Evolutionary conservation across 208 protist genomes (phyloP), one percentile per base, ranked within the genome.

Genomic region (Trypanosoma melophagium): DNA sequence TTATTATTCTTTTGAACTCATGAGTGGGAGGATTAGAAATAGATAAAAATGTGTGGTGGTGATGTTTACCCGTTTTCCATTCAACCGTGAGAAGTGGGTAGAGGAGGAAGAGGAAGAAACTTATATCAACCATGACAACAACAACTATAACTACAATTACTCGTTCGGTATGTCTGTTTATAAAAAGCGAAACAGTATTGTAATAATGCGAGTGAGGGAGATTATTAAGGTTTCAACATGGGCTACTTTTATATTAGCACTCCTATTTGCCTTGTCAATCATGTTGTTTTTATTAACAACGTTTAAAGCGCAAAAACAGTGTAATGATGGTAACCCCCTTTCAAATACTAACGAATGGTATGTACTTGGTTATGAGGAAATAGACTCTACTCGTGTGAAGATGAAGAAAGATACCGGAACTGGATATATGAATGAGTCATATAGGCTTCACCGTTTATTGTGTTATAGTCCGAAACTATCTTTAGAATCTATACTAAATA

Each of bases 241-340:
- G 25, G 10, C 42, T 42, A 8, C 49, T 14, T 21, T 19, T 31
- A 14, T 28, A 22, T 28, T 57, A 19, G 24, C 17, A 16, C 2
- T 66, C 60, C 31, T 69, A 38, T 58, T 55, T 64, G 35, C 54
- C 5, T 19, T 67, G n/a, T 72, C 52, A 38, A 41, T 71, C 55
- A 2, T 66, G 9, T 22, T 54, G 38, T 59, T 52, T 51, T 42
- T 76, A 40, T 10, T 44, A 28, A 8, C 47, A 22, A 19, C n/a
- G 28, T 7, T 70, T 9, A 19, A 10, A 19, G 7, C 53, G 47
- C 31, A 24, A 38, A 50, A 62, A 31, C 17, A 63, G 25, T 16
- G 35, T 25, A 57, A 53, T 1, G 51, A 49, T 51, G 52, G 53
- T 49, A 28, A 22, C 44, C 28, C 38, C 4, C 28, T 35, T 35